Conservation (phyloP, 2,329 filamentous ascomycete species). For the Alternaria panax region DNA sequence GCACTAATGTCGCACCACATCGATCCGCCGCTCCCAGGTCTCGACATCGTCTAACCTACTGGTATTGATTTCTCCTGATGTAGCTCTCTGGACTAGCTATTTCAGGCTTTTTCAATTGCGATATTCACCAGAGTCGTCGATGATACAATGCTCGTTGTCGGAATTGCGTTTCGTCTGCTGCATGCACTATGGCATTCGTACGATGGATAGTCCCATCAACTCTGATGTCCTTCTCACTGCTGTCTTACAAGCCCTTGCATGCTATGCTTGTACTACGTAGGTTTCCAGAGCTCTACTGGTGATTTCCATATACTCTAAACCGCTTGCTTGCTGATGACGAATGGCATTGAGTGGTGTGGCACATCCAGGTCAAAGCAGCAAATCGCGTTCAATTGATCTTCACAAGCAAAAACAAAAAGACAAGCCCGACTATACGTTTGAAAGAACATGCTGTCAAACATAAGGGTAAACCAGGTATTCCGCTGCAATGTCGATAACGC, state of each 20-base stretch:
- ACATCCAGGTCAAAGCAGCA: neutral
- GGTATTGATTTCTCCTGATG: neutral
- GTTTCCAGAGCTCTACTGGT: neutral
- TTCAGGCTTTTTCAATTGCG: neutral
- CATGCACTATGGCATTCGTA: neutral
- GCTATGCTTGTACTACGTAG: neutral
- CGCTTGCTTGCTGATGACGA: no score
- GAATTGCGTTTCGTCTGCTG: neutral
- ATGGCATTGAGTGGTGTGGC: neutral
- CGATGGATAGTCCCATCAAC: no score
- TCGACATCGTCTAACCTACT: neutral
- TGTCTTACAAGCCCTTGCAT: no score
- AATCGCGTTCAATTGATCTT: neutral
- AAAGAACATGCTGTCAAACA: neutral
- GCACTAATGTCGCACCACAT: no score
- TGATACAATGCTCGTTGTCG: neutral
- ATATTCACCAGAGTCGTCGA: neutral
- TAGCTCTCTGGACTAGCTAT: no score
- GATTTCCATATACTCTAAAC: neutral
- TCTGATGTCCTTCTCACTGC: neutral
- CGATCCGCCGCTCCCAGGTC: neutral
- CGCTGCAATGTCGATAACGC: neutral
- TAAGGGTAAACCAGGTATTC: slow-evolving; percentile 1
- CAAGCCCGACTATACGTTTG: neutral
- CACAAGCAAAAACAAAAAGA: neutral